A percentile compares a stretch with the other conserved stretches of the same genome.
Evolutionary conservation across 495 filamentous ascomycete genomes (phyloP).

Genomic region (Niebla homalea): DNA sequence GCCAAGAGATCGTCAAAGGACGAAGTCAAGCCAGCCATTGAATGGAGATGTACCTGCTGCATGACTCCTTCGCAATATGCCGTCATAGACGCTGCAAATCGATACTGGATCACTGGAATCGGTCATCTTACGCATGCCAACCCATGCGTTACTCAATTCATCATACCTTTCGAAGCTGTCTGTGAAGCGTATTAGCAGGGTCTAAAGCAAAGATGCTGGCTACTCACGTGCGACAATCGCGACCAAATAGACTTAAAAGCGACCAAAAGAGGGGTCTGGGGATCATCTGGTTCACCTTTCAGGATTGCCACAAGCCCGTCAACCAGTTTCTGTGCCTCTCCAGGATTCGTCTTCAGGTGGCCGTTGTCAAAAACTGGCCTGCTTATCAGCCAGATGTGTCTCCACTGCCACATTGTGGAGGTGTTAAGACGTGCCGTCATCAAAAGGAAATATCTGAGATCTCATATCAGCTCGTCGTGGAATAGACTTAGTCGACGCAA

Average conservation of each 20-base stretch:
- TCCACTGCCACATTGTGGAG: not conserved
- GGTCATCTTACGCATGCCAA: not conserved
- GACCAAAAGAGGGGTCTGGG: constrained; percentile 8
- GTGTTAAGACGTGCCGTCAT: constrained; percentile 14
- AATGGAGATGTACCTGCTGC: constrained; percentile 15
- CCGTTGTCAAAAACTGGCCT: constrained; percentile 23
- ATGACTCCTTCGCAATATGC: constrained; percentile 20
- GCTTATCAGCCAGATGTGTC: not conserved
- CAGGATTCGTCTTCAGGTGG: constrained; percentile 15
- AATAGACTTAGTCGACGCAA: not conserved
- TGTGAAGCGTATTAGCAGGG: not conserved
- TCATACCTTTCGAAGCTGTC: too few species aligned
- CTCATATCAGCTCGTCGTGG: not conserved
- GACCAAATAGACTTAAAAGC: constrained; percentile 17
- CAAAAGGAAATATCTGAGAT: constrained; percentile 19
- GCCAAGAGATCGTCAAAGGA: constrained; percentile 18
- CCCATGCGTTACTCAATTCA: not conserved
- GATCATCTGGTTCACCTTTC: not conserved
- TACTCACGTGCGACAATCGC: constrained; percentile 13
- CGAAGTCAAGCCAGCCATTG: constrained; percentile 2
- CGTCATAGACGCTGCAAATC: constrained; percentile 19
- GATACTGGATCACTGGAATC: constrained; percentile 13
- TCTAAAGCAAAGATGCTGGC: not conserved
- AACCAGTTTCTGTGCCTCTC: constrained; percentile 15
- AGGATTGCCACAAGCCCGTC: constrained; percentile 17